A percentile compares a stretch with the other conserved stretches of the same genome.
These are phyloP conservation scores for Microdochium nivale DNA, from an alignment of 2,329 filamentous ascomycete genomes.

Conservation along the genomic window DNA sequence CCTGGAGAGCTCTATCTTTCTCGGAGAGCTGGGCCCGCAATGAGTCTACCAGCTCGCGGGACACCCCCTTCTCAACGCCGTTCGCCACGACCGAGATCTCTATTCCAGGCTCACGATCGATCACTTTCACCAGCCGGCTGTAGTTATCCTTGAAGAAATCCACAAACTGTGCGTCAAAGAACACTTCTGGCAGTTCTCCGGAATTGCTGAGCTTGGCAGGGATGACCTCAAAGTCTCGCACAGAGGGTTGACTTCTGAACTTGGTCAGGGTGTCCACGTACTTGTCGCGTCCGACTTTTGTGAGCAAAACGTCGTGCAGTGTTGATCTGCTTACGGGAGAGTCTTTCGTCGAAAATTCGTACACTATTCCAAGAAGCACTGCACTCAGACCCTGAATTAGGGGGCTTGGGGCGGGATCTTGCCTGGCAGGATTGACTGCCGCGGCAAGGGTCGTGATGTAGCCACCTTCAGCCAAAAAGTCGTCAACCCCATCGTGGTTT, in stretches of 20 bases:
- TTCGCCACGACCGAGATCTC: constrained; percentile 77
- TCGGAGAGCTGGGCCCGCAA: constrained; percentile 70
- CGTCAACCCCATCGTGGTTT: constrained; percentile 82
- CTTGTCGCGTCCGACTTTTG: constrained; percentile 73
- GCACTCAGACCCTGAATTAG: constrained; percentile 77
- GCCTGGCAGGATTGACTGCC: constrained; percentile 40
- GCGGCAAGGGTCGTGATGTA: constrained; percentile 83
- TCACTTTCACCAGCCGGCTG: constrained; percentile 70
- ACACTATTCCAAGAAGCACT: constrained; percentile 77
- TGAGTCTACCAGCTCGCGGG: constrained; percentile 85
- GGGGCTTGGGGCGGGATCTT: constrained; percentile 51
- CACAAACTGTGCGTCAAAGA: constrained; percentile 78
- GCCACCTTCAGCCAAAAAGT: constrained; percentile 86
- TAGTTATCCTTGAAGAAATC: constrained; percentile 97
- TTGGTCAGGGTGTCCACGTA: constrained; percentile 77
- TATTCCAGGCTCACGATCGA: constrained; percentile 83
- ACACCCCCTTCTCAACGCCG: constrained; percentile 79
- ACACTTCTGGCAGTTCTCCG: constrained; percentile 65
- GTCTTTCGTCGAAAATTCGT: constrained; percentile 97
- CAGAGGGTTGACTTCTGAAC: constrained; percentile 65
- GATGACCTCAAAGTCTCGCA: constrained; percentile 85
- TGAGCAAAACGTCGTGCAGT: constrained; percentile 68
- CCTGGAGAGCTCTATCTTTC: constrained; percentile 46
- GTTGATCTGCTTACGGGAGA: constrained; percentile 79
- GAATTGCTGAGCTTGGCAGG: constrained; percentile 55